A percentile compares a stretch with the other conserved stretches of the same genome.
Conservation (phyloP, 1,284 basidiomycete species). For the Moniliella sp. region DNA sequence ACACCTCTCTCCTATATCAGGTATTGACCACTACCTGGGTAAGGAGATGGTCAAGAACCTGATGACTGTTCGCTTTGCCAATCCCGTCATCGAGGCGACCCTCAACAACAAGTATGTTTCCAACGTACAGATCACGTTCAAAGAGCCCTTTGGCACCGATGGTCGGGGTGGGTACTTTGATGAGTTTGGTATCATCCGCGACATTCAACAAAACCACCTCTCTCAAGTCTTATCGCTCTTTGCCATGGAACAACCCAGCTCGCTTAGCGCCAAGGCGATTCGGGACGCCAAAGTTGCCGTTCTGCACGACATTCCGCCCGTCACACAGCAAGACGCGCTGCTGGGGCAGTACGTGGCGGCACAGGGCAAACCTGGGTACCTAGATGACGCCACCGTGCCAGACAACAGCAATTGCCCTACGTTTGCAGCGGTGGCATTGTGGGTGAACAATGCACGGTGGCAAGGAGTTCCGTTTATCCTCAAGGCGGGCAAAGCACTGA, state of each 20-base stretch:
- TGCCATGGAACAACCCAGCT: slow-evolving; percentile 33
- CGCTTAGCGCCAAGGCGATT: slow-evolving; percentile 32
- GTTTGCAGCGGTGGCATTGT: slow-evolving; percentile 30
- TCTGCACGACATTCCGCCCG: slow-evolving; percentile 26
- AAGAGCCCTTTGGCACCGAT: slow-evolving; percentile 35
- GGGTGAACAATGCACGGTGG: slow-evolving; percentile 29
- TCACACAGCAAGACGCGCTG: slow-evolving; percentile 26
- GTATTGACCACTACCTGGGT: slow-evolving; percentile 33
- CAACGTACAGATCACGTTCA: slow-evolving; percentile 35
- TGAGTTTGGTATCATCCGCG: slow-evolving; percentile 35
- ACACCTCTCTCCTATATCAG: too few species aligned
- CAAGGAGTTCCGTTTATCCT: slow-evolving; percentile 31
- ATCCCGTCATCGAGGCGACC: slow-evolving; percentile 26
- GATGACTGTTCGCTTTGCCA: slow-evolving; percentile 26
- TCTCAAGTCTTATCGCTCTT: slow-evolving; percentile 32
- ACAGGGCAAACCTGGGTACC: slow-evolving; percentile 36
- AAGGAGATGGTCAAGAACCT: slow-evolving; percentile 35
- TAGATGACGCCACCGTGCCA: slow-evolving; percentile 35
- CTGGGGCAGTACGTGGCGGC: slow-evolving; percentile 33
- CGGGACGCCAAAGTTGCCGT: slow-evolving; percentile 34
- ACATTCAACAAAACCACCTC: slow-evolving; percentile 35
- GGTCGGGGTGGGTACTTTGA: slow-evolving; percentile 36
- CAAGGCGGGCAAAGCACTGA: slow-evolving; percentile 30
- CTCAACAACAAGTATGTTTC: slow-evolving; percentile 32
- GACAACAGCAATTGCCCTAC: slow-evolving; percentile 35